Percentiles rank a stretch among this genome's conserved stretches.
phyloP scores from a whole-genome alignment of 2,329 filamentous ascomycete genomes.

The Ceratocystis cubensis region DNA sequence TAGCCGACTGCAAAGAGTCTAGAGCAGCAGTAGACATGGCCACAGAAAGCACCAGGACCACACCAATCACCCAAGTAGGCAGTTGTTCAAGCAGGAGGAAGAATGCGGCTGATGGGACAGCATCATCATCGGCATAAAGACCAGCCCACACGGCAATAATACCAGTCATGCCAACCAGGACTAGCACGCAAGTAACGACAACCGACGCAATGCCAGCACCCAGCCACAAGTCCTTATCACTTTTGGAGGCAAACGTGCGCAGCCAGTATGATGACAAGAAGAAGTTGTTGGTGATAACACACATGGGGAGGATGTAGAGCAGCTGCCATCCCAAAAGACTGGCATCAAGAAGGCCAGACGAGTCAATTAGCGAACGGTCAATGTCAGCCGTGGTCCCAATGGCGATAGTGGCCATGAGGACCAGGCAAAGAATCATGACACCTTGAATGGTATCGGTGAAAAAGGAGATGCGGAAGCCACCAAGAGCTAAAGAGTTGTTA shows the following conservation, averaged over 20 bases:
- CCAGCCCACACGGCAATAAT: slow-evolving; percentile 69
- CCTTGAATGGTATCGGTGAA: slow-evolving; percentile 74
- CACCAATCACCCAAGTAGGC: slow-evolving; percentile 68
- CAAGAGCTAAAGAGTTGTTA: slow-evolving; percentile 45
- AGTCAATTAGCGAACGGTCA: slow-evolving; percentile 52
- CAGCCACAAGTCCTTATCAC: slow-evolving; percentile 64
- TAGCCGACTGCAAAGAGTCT: slow-evolving; percentile 67
- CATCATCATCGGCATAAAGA: slow-evolving; percentile 49
- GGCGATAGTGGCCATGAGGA: slow-evolving; percentile 65
- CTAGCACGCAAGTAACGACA: slow-evolving; percentile 55
- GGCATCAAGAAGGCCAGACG: slow-evolving; percentile 55
- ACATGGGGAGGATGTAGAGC: slow-evolving; percentile 70
- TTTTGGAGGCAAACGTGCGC: slow-evolving; percentile 67
- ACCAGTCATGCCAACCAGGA: slow-evolving; percentile 59
- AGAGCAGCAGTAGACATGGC: slow-evolving; percentile 66
- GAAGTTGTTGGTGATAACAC: slow-evolving; percentile 73
- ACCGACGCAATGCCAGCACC: slow-evolving; percentile 57
- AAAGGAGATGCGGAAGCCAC: slow-evolving; percentile 75
- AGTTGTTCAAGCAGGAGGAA: slow-evolving; percentile 62
- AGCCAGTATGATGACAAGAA: slow-evolving; percentile 79
- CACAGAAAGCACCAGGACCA: slow-evolving; percentile 70
- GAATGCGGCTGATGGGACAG: slow-evolving; percentile 53
- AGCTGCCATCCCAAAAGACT: slow-evolving; percentile 72
- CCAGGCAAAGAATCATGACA: slow-evolving; percentile 60
- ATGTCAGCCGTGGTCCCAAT: slow-evolving; percentile 64